Percentiles rank a stretch among this genome's conserved stretches.
These are phyloP conservation scores for Vaucheria bursata DNA, from an alignment of 352 stramenopile genomes.

Conservation along the genomic window DNA sequence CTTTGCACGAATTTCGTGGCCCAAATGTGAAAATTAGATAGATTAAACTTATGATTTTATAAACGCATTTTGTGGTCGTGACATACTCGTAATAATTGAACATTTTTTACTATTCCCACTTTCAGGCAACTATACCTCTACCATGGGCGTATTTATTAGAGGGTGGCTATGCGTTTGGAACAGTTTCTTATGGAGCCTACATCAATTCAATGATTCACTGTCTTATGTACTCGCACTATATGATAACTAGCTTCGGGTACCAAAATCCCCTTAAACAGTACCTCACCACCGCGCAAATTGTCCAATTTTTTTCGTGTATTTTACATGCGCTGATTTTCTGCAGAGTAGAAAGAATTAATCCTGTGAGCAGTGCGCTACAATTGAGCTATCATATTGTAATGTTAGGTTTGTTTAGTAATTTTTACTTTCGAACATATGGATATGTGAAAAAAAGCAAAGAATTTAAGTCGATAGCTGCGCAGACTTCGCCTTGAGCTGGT, in stretches of 20 bases:
- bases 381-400: slow-evolving; percentile 47
- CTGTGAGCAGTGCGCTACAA: slow-evolving; percentile 19
- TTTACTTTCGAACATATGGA: not conserved
- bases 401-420: slow-evolving; percentile 39
- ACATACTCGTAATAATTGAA: no score
- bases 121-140: slow-evolving; percentile 26
- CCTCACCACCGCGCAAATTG: slow-evolving; percentile 41
- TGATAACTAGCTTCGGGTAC: slow-evolving; percentile 18
- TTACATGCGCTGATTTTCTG: slow-evolving; percentile 24
- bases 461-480: no score
- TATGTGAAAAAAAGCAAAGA: not conserved
- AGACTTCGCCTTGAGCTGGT: no score
- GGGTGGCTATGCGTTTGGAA: slow-evolving; percentile 22
- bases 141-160: slow-evolving; percentile 29
- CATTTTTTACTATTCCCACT: no score
- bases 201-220: slow-evolving; percentile 47
- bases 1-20: no score
- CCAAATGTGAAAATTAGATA: no score
- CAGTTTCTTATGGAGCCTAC: slow-evolving; percentile 28
- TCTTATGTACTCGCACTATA: slow-evolving; percentile 48
- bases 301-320: slow-evolving; percentile 40
- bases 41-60: no score
- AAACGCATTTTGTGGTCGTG: no score
- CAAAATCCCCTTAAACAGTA: slow-evolving; percentile 44
- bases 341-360: slow-evolving; percentile 8